phyloP scores from a whole-genome alignment of 2,329 filamentous ascomycete genomes.

The Triangularia verruculosa region DNA sequence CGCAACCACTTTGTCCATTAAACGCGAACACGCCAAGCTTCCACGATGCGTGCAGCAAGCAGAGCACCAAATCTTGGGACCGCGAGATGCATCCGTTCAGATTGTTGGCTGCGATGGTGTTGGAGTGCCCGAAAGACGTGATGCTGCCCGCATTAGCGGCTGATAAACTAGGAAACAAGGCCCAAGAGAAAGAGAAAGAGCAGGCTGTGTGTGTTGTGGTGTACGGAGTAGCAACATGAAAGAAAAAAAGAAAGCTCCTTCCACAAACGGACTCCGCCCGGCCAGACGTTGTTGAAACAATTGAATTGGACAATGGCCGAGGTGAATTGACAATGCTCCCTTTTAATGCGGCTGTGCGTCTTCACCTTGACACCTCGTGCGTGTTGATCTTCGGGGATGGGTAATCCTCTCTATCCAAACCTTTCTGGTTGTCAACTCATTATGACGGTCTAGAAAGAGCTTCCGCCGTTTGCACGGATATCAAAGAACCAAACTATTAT shows the following conservation, averaged over 20 bases:
- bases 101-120: conserved; percentile 2
- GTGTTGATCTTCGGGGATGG: not conserved
- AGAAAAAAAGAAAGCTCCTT: conserved; percentile 6
- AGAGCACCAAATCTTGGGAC: conserved; percentile 27
- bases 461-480: not conserved
- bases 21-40: conserved; percentile 30
- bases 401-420: not conserved
- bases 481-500: not conserved
- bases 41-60: conserved; percentile 32
- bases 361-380: not conserved
- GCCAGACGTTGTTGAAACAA: not conserved
- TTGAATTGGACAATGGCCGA: not conserved
- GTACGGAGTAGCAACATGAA: not conserved
- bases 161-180: conserved; percentile 21
- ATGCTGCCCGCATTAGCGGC: conserved; percentile 27
- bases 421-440: not conserved
- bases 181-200: not conserved
- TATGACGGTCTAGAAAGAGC: not conserved
- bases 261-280: not conserved
- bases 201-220: not conserved
- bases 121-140: conserved; percentile 14
- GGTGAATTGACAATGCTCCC: not conserved
- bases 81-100: conserved; percentile 11
- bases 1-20: conserved; percentile 25
- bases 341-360: conserved; percentile 9